Base-by-base conservation (phyloP, 306 rosid genomes). In the Fagus crenata region DNA sequence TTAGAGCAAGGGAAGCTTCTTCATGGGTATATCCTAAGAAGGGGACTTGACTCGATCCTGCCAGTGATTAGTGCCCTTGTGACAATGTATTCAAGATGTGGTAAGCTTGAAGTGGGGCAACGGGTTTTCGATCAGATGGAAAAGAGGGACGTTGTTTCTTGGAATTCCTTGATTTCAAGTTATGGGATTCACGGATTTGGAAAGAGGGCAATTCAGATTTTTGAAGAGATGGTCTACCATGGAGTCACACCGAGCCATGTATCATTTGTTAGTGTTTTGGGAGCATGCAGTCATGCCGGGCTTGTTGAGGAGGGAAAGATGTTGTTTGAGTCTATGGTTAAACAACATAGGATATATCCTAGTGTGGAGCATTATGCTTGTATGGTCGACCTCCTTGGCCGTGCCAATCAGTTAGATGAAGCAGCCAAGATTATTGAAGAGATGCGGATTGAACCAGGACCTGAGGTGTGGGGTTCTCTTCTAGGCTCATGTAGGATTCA, bases 301-400 rank as follows among this genome's bases (percentile, higher is more conserved):
- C 94, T 93, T 74, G 96, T 93, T 22, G 82, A 84, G 42, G 96
- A 90, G 81, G 97, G 97, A 35, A 86, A 93, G 80, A 60, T 36
- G 73, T 81, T 93, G 71, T 93, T 87, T 75, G 83, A 85, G 49
- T 86, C 93, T 53, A 93, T 93, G 96, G 86, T 69, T 33, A 86
- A 67, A 46, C 83, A 86, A 72, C 86, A 90, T 53, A 63, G 82
- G 18, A 81, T 93, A 64, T 83, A 87, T 75, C 96, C 96, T 39
- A 87, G 89, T 42, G 80, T 84, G 84, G 97, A 92, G 88, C 97
- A 92, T 73, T 90, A 92, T 84, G 92, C 97, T 77, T 89, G 93
- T 82, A 86, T 94, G 93, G 98, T 94, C 75, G 98, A 94, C 86
- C 94, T 94, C 82, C 95, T 92, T 42, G 97, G 98, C 18, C 92